A percentile compares a stretch with the other conserved stretches of the same genome.
Conservation (phyloP, 495 filamentous ascomycete genomes). For the Neurospora sp. region DNA sequence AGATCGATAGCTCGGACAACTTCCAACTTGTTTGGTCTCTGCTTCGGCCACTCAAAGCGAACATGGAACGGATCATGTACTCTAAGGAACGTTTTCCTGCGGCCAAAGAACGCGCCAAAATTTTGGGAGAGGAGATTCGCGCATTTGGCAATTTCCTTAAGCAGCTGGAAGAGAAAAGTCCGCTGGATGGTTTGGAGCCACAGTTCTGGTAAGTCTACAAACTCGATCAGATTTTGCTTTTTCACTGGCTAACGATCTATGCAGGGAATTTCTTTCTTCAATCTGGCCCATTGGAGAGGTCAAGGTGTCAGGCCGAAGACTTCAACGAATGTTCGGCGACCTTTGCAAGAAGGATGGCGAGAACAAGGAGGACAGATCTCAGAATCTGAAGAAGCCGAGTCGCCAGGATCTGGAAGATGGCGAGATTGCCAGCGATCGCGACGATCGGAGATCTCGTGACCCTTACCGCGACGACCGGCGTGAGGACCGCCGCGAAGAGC, state of each 20-base stretch:
- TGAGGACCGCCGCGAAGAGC: conserved; percentile 17
- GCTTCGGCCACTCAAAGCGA: conserved; percentile 33
- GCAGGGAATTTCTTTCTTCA: conserved; percentile 28
- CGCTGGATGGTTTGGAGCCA: conserved; percentile 32
- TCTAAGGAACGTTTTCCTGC: conserved; percentile 32
- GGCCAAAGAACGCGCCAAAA: conserved; percentile 35
- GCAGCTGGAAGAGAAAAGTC: conserved; percentile 23
- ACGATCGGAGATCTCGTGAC: conserved; percentile 26
- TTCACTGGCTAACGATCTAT: conserved; percentile 8
- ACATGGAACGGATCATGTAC: conserved; percentile 33
- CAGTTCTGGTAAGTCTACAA: conserved; percentile 33
- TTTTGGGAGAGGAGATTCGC: conserved; percentile 35
- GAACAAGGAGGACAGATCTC: conserved; percentile 14
- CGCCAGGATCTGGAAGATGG: conserved; percentile 25
- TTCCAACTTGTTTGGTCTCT: conserved; percentile 32
- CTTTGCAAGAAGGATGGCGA: conserved; percentile 22
- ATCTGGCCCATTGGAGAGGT: conserved; percentile 32
- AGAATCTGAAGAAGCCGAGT: conserved; percentile 6
- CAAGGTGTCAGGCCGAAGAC: conserved; percentile 27
- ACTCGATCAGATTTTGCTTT: not conserved
- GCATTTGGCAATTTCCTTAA: conserved; percentile 36
- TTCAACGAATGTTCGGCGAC: conserved; percentile 39
- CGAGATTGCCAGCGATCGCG: conserved; percentile 26
- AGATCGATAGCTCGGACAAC: conserved; percentile 24
- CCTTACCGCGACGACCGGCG: conserved; percentile 25